Base-by-base conservation (phyloP, 2,329 filamentous ascomycete species). In the Paracorniculantispora psalliotae region DNA sequence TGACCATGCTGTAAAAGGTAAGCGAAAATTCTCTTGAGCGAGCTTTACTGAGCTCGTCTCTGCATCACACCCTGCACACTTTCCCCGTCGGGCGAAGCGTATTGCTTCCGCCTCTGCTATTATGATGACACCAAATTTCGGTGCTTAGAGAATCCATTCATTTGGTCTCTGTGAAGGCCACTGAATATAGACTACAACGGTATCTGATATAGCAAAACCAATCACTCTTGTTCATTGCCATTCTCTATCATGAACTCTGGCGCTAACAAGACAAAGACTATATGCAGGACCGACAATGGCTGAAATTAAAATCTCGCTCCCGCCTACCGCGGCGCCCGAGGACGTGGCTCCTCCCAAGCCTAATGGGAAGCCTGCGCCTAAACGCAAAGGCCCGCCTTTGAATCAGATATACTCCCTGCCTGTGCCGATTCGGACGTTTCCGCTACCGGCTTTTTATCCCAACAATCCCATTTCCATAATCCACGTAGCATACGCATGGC, bases 131-230 rank as follows among this genome's bases (percentile, higher is more conserved):
- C 75, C 74, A 73, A 68, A 71, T 67, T 59, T 66, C 68, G 73
- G 80, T 78, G 79, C 83, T 77, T 79, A 86, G 81, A 82, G 80
- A 78, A 73, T 67, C 77, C 77, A 77, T 80, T 81, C 79, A 80
- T 73, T 80, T 78, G 75, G 78, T 78, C 82, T 84, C 81, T 64
- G 75, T 88, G 85, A 80, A 76, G 75, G 83, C 77, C 81, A 78
- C 78, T 81, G 69, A 73, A 74, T 84, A 87, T 88, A 89, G 90
- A 94, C 90, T 94, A 94, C 90, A 93, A 94, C 90, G 90, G 90
- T 94, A 94, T 94, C 90, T 94, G 90, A 94, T 83, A 79, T 70
- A 72, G 71, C 64, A 60, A 4, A 30, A 33, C 26, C 44, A 25
- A 48, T 26, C 13, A 33, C 47, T 7, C 28, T 37, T 6, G 28